A percentile compares a stretch with the other conserved stretches of the same genome.
Evolutionary conservation across 495 filamentous ascomycete genomes (phyloP).

Genomic region (Neurospora terricola): DNA sequence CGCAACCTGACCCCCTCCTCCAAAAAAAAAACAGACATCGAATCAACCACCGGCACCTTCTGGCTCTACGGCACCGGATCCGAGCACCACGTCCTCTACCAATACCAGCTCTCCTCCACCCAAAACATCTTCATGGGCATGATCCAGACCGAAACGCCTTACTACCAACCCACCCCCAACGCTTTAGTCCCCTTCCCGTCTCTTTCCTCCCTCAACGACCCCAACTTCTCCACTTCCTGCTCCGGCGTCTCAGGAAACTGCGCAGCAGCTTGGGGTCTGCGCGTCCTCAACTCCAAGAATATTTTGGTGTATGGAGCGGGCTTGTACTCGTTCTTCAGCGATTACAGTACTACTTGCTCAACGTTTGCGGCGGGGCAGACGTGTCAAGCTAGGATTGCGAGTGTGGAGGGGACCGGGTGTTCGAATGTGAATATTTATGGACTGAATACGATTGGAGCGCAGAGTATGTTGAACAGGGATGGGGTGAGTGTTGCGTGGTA

Average conservation of each 20-base stretch:
- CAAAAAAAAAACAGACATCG: no score
- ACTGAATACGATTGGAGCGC: slow-evolving; percentile 44
- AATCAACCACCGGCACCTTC: slow-evolving; percentile 42
- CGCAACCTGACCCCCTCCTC: no score
- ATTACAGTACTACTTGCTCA: slow-evolving; percentile 37
- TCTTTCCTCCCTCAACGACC: slow-evolving; percentile 43
- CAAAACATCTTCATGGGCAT: slow-evolving; percentile 62
- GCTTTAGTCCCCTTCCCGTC: slow-evolving; percentile 48
- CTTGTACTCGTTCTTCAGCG: slow-evolving; percentile 67
- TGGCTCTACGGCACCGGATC: slow-evolving; percentile 61
- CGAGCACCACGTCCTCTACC: slow-evolving; percentile 71
- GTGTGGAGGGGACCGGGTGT: slow-evolving; percentile 30
- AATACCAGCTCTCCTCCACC: slow-evolving; percentile 68
- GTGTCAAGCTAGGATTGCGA: slow-evolving; percentile 46
- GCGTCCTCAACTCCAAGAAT: slow-evolving; percentile 47
- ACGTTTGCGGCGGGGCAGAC: slow-evolving; percentile 34
- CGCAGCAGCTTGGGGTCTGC: slow-evolving; percentile 53
- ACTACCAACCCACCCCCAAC: slow-evolving; percentile 55
- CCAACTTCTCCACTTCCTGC: slow-evolving; percentile 43
- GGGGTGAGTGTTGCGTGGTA: slow-evolving; percentile 30
- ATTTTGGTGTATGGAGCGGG: slow-evolving; percentile 62
- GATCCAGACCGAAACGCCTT: slow-evolving; percentile 76
- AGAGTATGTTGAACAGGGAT: slow-evolving; percentile 36
- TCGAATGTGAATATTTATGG: slow-evolving; percentile 43
- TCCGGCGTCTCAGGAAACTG: slow-evolving; percentile 38